These are phyloP conservation scores for Floccularia luteovirens DNA, from an alignment of 768 basidiomycete genomes.

Conservation along the genomic window DNA sequence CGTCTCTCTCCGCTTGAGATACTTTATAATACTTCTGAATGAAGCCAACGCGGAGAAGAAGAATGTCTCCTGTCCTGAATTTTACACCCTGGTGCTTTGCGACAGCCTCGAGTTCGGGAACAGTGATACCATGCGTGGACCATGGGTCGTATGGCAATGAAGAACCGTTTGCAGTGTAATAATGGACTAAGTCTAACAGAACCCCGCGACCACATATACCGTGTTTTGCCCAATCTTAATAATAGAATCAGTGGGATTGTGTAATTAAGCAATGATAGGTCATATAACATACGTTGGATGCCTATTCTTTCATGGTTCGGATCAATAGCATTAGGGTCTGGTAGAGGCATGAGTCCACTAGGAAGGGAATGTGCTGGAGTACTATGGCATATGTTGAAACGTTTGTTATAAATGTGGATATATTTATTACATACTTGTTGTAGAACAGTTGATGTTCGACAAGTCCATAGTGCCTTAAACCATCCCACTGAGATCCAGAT, in stretches of 20 bases:
- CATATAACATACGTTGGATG: conserved; percentile 52
- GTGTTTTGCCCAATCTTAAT: conserved; percentile 60
- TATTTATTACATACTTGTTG: conserved; percentile 40
- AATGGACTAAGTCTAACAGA: conserved; percentile 53
- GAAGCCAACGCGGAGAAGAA: conserved; percentile 56
- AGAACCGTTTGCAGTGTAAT: conserved; percentile 31
- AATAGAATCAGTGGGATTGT: conserved; percentile 2
- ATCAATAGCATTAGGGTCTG: conserved; percentile 42
- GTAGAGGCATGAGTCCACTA: conserved; percentile 35
- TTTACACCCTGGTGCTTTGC: conserved; percentile 50
- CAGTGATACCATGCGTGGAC: conserved; percentile 43
- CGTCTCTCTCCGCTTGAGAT: conserved; percentile 35
- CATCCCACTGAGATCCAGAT: conserved; percentile 68
- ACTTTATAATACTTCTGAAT: conserved; percentile 44
- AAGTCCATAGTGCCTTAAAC: conserved; percentile 51
- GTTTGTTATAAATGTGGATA: conserved; percentile 2
- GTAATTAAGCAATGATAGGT: not conserved
- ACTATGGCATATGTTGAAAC: conserved; percentile 17
- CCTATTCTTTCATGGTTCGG: conserved; percentile 42
- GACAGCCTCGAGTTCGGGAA: conserved; percentile 49
- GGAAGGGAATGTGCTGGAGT: conserved; percentile 34
- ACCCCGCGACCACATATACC: conserved; percentile 67
- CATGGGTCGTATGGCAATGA: conserved; percentile 58
- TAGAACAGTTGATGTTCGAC: conserved; percentile 48
- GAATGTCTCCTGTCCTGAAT: conserved; percentile 53